A percentile compares a stretch with the other conserved stretches of the same genome.
Evolutionary conservation across 2,329 filamentous ascomycete species (phyloP).

Genomic region (Xylaria sp.): DNA sequence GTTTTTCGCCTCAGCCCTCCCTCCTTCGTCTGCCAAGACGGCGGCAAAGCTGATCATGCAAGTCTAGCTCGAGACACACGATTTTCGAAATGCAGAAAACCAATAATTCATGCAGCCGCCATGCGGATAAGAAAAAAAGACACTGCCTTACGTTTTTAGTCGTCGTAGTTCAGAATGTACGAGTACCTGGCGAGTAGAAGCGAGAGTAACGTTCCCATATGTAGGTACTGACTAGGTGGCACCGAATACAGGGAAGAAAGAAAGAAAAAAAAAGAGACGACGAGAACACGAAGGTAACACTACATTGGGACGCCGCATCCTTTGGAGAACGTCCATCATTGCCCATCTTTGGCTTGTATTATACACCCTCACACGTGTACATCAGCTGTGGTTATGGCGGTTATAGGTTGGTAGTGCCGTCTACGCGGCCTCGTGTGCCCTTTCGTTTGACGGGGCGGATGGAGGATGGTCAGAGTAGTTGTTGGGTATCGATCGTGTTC

Average conservation of each 20-base stretch:
- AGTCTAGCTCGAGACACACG: no score
- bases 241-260: no score
- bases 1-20: not conserved
- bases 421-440: not conserved
- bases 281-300: not conserved
- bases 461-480: not conserved
- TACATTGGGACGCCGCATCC: not conserved
- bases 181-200: not conserved
- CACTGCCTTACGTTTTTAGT: no score
- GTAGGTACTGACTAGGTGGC: not conserved
- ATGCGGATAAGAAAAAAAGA: slow-evolving; percentile 7
- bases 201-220: not conserved
- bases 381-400: no score
- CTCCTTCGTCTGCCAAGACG: not conserved
- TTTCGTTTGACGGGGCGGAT: not conserved
- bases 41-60: not conserved
- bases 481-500: not conserved
- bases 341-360: not conserved
- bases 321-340: not conserved
- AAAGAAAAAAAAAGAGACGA: not conserved
- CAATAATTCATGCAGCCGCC: slow-evolving; percentile 22
- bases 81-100: slow-evolving; percentile 13
- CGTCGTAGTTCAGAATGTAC: not conserved
- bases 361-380: no score
- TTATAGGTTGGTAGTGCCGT: no score